phyloP scores from a whole-genome alignment of 129 eudicot genomes.

The Saposhnikovia divaricata region DNA sequence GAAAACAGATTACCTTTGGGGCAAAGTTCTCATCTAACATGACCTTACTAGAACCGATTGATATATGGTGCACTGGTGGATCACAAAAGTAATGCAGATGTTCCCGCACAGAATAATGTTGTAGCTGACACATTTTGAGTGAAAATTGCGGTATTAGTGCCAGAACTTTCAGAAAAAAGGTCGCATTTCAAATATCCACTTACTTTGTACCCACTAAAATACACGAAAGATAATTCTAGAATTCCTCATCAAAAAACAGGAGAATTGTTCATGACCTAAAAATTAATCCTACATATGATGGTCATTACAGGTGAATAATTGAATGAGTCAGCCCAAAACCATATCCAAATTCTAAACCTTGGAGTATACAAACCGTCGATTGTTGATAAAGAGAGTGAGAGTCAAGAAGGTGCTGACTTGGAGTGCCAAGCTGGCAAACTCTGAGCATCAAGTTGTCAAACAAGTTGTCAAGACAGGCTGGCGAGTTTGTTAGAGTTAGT shows the following conservation, averaged over 20 bases:
- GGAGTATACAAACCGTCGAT: too few relatives aligned
- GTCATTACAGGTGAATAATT: too few relatives aligned
- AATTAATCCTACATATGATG: not conserved
- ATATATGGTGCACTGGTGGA: slow-evolving; percentile 69
- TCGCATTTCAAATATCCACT: not conserved
- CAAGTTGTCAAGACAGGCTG: too few relatives aligned
- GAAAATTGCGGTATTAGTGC: not conserved
- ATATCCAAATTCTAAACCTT: too few relatives aligned
- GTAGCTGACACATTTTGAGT: not conserved
- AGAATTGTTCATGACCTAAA: not conserved
- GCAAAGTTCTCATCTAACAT: slow-evolving; percentile 77
- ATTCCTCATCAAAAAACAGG: not conserved
- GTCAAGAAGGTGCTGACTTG: too few relatives aligned
- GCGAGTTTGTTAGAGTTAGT: too few relatives aligned
- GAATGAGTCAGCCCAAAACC: too few relatives aligned
- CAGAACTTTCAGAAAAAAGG: not conserved
- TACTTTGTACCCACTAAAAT: not conserved
- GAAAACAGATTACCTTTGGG: slow-evolving; percentile 48
- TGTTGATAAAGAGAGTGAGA: too few relatives aligned
- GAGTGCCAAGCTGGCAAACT: too few relatives aligned
- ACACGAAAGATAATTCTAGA: not conserved
- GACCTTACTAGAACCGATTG: slow-evolving; percentile 68
- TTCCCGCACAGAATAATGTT: slow-evolving; percentile 38
- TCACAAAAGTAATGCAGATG: slow-evolving; percentile 78
- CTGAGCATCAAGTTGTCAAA: too few relatives aligned